Evolutionary conservation across 2,329 filamentous ascomycete genomes (phyloP).

Genomic region (Domatiomyces globalis): DNA sequence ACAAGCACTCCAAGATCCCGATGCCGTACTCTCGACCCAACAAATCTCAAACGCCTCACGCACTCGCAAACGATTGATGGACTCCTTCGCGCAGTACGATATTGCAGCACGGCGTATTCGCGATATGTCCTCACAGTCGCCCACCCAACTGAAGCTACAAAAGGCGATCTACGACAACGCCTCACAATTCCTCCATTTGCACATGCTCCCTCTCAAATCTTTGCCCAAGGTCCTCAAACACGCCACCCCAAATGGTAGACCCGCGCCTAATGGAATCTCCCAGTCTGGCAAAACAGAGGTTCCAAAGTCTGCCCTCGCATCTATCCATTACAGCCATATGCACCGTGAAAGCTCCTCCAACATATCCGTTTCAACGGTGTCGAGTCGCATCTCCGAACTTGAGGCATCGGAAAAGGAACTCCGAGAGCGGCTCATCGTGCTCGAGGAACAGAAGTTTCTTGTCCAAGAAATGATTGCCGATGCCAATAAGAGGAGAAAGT

Average conservation of each 20-base stretch:
- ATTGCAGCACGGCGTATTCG: conserved; percentile 65
- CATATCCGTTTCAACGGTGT: conserved; percentile 39
- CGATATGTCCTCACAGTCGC: conserved; percentile 58
- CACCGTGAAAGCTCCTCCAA: conserved; percentile 38
- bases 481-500: conserved; percentile 60
- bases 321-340: conserved; percentile 45
- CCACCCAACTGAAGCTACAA: conserved; percentile 61
- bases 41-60: conserved; percentile 78
- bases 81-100: conserved; percentile 81
- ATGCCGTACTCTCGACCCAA: conserved; percentile 47
- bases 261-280: conserved; percentile 16
- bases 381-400: conserved; percentile 42
- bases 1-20: conserved; percentile 56
- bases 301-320: conserved; percentile 37
- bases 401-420: conserved; percentile 75
- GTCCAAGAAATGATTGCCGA: conserved; percentile 72
- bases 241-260: conserved; percentile 31
- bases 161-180: conserved; percentile 71
- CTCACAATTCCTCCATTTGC: conserved; percentile 68
- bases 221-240: conserved; percentile 55
- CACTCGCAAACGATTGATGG: conserved; percentile 75
- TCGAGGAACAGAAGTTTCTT: conserved; percentile 85
- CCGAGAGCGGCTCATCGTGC: conserved; percentile 62
- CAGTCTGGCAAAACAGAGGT: conserved; percentile 15
- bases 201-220: conserved; percentile 77